Conservation (phyloP, 2,329 filamentous ascomycete species). For the Exophiala calicioides region DNA sequence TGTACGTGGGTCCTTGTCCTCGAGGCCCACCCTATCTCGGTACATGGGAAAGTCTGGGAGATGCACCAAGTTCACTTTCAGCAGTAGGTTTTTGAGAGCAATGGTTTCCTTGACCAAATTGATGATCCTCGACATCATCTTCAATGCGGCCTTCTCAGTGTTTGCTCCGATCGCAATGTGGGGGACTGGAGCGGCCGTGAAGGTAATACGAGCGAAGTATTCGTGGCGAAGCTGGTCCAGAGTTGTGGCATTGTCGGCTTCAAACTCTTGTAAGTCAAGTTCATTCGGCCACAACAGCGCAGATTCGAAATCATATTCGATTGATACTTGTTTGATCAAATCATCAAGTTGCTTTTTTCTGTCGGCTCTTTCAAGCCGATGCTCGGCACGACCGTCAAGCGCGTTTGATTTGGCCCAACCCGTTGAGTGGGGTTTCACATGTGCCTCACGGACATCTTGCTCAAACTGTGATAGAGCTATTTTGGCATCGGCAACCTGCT, state of each 20-base stretch:
- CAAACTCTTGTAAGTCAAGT: constrained; percentile 27
- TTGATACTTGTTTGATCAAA: constrained; percentile 10
- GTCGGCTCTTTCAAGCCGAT: constrained; percentile 20
- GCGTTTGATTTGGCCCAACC: constrained; percentile 23
- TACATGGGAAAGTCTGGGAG: constrained; percentile 24
- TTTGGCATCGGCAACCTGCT: constrained; percentile 19
- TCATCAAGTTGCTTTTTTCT: constrained; percentile 15
- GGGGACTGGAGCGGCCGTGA: not conserved
- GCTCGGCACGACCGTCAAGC: constrained; percentile 28
- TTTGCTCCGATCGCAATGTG: constrained; percentile 22
- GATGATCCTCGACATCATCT: constrained; percentile 21
- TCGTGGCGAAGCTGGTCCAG: constrained; percentile 20
- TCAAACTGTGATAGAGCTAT: constrained; percentile 19
- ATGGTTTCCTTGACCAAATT: constrained; percentile 30
- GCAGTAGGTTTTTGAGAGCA: constrained; percentile 21
- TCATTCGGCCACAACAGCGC: constrained; percentile 28
- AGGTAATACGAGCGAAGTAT: constrained; percentile 22
- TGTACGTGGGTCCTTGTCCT: constrained; percentile 16
- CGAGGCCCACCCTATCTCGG: constrained; percentile 22
- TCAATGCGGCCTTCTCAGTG: constrained; percentile 10
- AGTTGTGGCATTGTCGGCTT: constrained; percentile 11
- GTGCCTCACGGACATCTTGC: constrained; percentile 14
- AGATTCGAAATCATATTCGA: constrained; percentile 24
- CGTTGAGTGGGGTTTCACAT: not conserved
- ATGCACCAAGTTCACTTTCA: constrained; percentile 23